Evolutionary conservation across 2,329 filamentous ascomycete genomes (phyloP), one percentile per base, ranked within the genome.

Genomic region (Colletotrichum godetiae): DNA sequence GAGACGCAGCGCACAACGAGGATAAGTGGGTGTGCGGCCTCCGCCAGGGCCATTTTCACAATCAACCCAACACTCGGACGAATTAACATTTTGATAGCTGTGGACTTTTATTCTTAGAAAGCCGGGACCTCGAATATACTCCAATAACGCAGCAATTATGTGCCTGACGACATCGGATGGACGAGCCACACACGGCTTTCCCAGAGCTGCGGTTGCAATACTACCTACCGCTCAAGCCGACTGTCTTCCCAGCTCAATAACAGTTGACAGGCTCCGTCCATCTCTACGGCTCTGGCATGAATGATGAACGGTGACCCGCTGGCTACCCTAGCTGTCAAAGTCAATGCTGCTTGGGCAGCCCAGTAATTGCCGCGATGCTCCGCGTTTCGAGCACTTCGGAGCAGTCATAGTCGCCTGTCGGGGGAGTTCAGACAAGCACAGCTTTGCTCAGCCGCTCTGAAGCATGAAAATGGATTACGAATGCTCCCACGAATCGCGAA

Each of bases 231-330:
- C 42, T 22, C 33, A 52, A 72, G 37, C 22, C 68, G 66, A 64
- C 69, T 33, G 66, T 56, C 58, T 61, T 35, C 55, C 65, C 67
- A 56, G 24, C 61, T 73, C 64, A 67, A 73, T 57, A 60, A 46
- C 42, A 69, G 22, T 22, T 42, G 58, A 58, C 69, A 68, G 58
- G 55, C 55, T 52, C 29, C 27, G 59, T 59, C 59, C 53, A 65
- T 72, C 55, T 65, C 67, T 73, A 55, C 67, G 68, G 68, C 68
- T 74, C 68, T 46, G 62, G 68, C 72, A 72, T 74, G 68, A 72
- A 72, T 49, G 33, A 72, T 74, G 57, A 63, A 72, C 19, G 33
- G 19, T 49, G 61, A 72, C 57, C 68, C 56, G 72, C 68, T 27
- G 60, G 61, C 49, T 27, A 67, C 42, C 72, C 72, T 63, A 37